Base-by-base conservation (phyloP, 2,329 filamentous ascomycete species). In the Microdochium trichocladiopsis region DNA sequence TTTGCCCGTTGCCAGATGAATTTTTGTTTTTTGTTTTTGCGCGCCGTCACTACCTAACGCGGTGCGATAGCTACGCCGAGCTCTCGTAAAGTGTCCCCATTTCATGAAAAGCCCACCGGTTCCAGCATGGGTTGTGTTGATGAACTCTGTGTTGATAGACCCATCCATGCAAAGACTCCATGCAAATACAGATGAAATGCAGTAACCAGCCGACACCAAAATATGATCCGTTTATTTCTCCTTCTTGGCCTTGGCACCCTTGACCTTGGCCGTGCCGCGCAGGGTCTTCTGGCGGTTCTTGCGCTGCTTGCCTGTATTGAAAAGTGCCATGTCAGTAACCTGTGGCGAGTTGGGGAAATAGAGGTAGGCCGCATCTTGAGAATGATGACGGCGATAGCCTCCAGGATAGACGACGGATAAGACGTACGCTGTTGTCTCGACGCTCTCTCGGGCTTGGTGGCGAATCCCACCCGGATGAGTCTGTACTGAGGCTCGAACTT, bases 221-320 rank as follows among this genome's bases (percentile, higher is more conserved):
- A 61, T 71, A 63, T 64, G 53, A 56, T 54, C 50, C 73, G 74
- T 77, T 80, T 90, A 90, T 83, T 88, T 86, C 78, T 90, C 90
- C 88, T 96, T 95, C 86, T 95, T 94, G 77, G 88, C 84, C 81
- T 86, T 85, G 73, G 86, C 87, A 75, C 91, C 91, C 90, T 96
- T 96, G 83, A 86, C 86, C 90, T 99, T 99, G 71, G 91, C 93
- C 69, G 90, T 95, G 74, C 94, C 94, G 67, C 94, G 89, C 76
- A 96, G 88, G 73, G 93, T 94, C 91, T 99, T 97, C 79, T 89
- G 86, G 77, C 93, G 86, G 90, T 99, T 99, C 90, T 99, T 99
- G 83, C 94, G 89, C 83, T 97, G 94, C 85, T 99, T 99, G 87
- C 93, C 93, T 97, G 78, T 81, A 65, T 8, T 2, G 12, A 14